Percentiles rank a stretch among this genome's conserved stretches.
These are phyloP conservation scores for Linum tenue DNA, from an alignment of 345 rosid genomes.

Conservation along the genomic window DNA sequence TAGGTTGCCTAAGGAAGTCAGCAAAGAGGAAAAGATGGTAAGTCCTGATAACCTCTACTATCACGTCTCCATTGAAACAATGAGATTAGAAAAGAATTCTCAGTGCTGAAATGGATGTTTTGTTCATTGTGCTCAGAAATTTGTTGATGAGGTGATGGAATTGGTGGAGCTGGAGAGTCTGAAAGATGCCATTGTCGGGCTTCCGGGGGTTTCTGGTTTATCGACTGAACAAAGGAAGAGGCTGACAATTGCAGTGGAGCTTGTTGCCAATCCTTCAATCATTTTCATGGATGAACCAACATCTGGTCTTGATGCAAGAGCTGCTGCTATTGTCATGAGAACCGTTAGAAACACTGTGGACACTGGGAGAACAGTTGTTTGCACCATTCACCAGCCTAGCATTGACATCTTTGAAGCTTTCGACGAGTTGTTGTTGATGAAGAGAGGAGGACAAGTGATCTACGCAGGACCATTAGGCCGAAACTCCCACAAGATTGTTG, in stretches of 20 bases:
- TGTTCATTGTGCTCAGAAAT: conserved; percentile 19
- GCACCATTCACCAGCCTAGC: conserved; percentile 56
- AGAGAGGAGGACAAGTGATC: conserved; percentile 48
- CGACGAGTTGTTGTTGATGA: conserved; percentile 44
- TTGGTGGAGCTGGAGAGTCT: conserved; percentile 35
- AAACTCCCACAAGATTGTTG: conserved; percentile 39
- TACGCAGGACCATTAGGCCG: conserved; percentile 40
- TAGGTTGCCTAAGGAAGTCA: conserved; percentile 65
- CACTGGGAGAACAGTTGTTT: conserved; percentile 50
- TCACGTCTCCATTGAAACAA: background rate
- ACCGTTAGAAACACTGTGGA: conserved; percentile 48
- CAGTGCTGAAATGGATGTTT: background rate
- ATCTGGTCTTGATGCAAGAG: conserved; percentile 52
- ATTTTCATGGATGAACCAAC: conserved; percentile 61
- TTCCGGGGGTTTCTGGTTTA: conserved; percentile 41
- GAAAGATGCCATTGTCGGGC: conserved; percentile 40
- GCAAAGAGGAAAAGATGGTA: conserved; percentile 71
- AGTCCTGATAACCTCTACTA: background rate
- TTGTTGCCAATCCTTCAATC: conserved; percentile 53
- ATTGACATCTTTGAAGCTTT: conserved; percentile 56
- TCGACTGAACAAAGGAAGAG: conserved; percentile 53
- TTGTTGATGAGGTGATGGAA: conserved; percentile 47
- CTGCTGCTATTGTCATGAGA: conserved; percentile 53
- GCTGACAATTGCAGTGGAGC: conserved; percentile 50
- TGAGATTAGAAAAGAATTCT: background rate